Percentiles rank a stretch among this genome's conserved stretches.
These are phyloP conservation scores for Pythium utonaiense DNA, from an alignment of 352 stramenopile genomes.

Conservation along the genomic window DNA sequence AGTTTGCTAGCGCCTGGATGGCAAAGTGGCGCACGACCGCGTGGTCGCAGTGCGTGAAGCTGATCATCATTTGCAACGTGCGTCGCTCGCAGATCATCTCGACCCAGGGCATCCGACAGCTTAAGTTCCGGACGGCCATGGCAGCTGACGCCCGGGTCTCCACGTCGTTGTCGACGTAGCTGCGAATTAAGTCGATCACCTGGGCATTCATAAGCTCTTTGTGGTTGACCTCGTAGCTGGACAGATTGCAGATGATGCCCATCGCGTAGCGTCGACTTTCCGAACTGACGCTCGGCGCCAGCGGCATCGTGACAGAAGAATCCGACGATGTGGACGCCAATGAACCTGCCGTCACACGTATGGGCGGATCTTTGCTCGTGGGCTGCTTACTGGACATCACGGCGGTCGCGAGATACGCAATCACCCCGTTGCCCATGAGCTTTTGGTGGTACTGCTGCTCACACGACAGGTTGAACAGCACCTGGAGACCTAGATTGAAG, in stretches of 20 bases:
- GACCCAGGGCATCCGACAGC: constrained; percentile 64
- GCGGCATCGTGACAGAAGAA: constrained; percentile 1
- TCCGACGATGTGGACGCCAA: background rate
- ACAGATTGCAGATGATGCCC: constrained; percentile 74
- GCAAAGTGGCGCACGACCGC: constrained; percentile 57
- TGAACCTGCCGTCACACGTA: background rate
- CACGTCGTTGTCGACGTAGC: constrained; percentile 64
- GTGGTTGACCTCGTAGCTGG: constrained; percentile 73
- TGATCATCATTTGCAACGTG: constrained; percentile 54
- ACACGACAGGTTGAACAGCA: constrained; percentile 77
- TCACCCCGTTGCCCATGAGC: constrained; percentile 66
- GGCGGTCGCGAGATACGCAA: constrained; percentile 57
- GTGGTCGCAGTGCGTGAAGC: constrained; percentile 52
- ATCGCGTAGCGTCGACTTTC: constrained; percentile 57
- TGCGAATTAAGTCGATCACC: constrained; percentile 62
- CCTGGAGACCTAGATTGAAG: constrained; percentile 63
- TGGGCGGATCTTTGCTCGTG: background rate
- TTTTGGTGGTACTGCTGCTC: constrained; percentile 64
- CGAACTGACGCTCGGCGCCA: constrained; percentile 21
- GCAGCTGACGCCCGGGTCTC: constrained; percentile 65
- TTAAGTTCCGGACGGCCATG: constrained; percentile 76
- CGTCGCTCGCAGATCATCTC: constrained; percentile 79
- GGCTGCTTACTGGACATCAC: constrained; percentile 32
- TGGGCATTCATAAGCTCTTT: constrained; percentile 76
- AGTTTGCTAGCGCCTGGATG: constrained; percentile 67